These are phyloP conservation scores for Zygoascus bituminiphila DNA, from an alignment of 805 yeast genomes.

Conservation along the genomic window DNA sequence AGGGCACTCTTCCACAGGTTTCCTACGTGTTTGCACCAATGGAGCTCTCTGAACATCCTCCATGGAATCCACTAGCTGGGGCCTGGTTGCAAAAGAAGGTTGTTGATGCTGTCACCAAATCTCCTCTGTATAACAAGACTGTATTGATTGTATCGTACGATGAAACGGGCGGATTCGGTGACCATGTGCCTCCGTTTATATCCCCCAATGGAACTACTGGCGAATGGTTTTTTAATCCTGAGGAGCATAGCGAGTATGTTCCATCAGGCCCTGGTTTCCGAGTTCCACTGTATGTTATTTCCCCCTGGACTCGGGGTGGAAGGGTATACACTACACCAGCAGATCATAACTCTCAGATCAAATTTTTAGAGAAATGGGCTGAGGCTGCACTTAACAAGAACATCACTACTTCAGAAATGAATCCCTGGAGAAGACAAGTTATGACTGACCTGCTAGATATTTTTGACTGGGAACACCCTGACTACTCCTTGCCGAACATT, in stretches of 20 bases:
- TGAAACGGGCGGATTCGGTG: slow-evolving; percentile 25
- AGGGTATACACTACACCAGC: slow-evolving; percentile 20
- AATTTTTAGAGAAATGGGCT: slow-evolving; percentile 21
- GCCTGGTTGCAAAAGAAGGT: slow-evolving; percentile 19
- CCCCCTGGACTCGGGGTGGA: slow-evolving; percentile 24
- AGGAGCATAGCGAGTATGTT: slow-evolving; percentile 7
- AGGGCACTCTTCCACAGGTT: slow-evolving; percentile 21
- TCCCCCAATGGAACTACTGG: slow-evolving; percentile 22
- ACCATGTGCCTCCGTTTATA: slow-evolving; percentile 21
- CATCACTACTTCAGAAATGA: slow-evolving; percentile 10
- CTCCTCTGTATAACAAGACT: slow-evolving; percentile 19
- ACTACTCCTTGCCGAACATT: slow-evolving; percentile 11
- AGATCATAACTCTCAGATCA: slow-evolving; percentile 23
- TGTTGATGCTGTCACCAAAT: slow-evolving; percentile 15
- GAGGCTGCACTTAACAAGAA: slow-evolving; percentile 10
- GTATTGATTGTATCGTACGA: slow-evolving; percentile 21
- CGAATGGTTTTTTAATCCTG: slow-evolving; percentile 21
- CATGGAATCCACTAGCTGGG: slow-evolving; percentile 19
- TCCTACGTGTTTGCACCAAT: slow-evolving; percentile 20
- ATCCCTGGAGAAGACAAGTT: slow-evolving; percentile 19
- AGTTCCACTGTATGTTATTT: slow-evolving; percentile 18
- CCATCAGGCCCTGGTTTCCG: slow-evolving; percentile 23
- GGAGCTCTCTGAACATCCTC: slow-evolving; percentile 23
- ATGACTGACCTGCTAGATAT: slow-evolving; percentile 18
- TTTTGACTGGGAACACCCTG: slow-evolving; percentile 18